Evolutionary conservation across 73 alveolate species (phyloP).

Genomic region (Paramecium caudatum): DNA sequence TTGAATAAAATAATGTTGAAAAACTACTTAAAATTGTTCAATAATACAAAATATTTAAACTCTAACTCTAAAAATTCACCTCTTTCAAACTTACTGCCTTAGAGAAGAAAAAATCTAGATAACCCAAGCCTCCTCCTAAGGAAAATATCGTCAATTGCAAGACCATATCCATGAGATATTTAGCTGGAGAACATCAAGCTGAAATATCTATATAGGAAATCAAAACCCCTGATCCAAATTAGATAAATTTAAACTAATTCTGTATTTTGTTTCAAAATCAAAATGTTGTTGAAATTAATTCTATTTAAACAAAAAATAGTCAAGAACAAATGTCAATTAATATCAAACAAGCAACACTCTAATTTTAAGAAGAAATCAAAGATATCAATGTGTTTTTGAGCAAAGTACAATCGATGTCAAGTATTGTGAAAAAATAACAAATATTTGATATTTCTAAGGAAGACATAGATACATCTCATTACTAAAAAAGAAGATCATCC

Average conservation of each 20-base stretch:
- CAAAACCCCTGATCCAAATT: constrained; percentile 1
- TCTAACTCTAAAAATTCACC: constrained; percentile 13
- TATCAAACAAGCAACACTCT: background rate
- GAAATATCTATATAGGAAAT: background rate
- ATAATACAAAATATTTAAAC: background rate
- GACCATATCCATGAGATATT: background rate
- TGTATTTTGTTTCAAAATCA: background rate
- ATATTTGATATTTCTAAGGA: constrained; percentile 11
- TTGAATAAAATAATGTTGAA: constrained; percentile 6
- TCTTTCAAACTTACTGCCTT: constrained; percentile 5
- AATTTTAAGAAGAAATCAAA: constrained; percentile 39
- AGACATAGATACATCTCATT: background rate
- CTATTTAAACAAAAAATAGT: background rate
- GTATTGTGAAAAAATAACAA: background rate
- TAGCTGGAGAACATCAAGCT: background rate
- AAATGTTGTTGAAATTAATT: background rate
- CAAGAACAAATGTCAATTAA: background rate
- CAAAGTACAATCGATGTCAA: background rate
- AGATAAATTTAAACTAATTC: background rate
- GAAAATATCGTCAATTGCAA: constrained; percentile 10
- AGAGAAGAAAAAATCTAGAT: constrained; percentile 32
- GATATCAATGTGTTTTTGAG: constrained; percentile 4
- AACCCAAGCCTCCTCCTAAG: background rate
- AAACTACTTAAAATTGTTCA: background rate
- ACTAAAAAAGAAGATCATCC: constrained; percentile 36